phyloP scores from a whole-genome alignment of 78 protist genomes.

The Dictyostelium firmibasis region DNA sequence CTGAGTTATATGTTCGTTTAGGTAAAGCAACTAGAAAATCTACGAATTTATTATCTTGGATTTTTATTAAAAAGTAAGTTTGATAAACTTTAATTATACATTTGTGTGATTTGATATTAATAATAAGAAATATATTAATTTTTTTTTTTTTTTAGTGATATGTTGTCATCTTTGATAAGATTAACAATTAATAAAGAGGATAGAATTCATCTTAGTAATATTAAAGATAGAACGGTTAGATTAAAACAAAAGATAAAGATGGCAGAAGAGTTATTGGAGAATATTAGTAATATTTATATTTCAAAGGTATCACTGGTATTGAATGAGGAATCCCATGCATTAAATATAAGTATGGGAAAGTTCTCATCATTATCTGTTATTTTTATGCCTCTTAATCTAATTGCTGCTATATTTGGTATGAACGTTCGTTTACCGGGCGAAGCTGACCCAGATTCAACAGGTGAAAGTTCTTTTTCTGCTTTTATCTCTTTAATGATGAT shows the following conservation, averaged over 20 bases:
- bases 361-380: conserved; percentile 27
- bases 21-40: conserved; percentile 57
- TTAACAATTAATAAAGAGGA: conserved; percentile 16
- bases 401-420: conserved; percentile 60
- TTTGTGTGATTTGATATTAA: too few species aligned
- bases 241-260: conserved; percentile 46
- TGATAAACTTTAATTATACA: neutral
- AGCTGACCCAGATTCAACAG: neutral
- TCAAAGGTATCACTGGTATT: conserved; percentile 53
- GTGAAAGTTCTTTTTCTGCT: neutral
- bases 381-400: conserved; percentile 51
- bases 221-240: conserved; percentile 39
- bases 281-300: conserved; percentile 35
- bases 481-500: neutral
- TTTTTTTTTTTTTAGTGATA: conserved; percentile 20
- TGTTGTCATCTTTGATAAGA: conserved; percentile 43
- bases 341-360: conserved; percentile 25
- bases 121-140: neutral
- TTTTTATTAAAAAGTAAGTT: conserved; percentile 49
- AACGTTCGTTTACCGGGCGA: conserved; percentile 34
- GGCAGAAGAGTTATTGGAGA: conserved; percentile 49
- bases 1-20: conserved; percentile 40
- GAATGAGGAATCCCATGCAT: conserved; percentile 61
- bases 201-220: conserved; percentile 17
- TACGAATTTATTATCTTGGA: conserved; percentile 30